Percentiles rank a stretch among this genome's conserved stretches.
Conservation (phyloP, 345 rosid genomes). For the Syzygium oleosum region DNA sequence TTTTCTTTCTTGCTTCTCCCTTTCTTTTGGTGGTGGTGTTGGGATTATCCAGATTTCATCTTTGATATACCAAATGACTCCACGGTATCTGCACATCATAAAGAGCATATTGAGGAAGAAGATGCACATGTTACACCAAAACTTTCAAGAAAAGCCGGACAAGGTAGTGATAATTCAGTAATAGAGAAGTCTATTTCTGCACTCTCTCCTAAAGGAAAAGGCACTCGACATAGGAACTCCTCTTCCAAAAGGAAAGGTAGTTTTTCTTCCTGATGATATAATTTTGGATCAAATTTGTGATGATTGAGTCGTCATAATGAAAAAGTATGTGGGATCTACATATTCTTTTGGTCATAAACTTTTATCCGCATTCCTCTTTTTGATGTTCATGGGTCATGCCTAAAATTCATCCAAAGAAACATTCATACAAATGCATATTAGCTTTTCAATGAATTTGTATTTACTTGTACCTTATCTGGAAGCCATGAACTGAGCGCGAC, state of each 20-base stretch:
- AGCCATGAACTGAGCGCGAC: neutral
- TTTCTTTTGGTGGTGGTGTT: neutral
- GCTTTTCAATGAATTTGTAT: neutral
- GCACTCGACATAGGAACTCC: neutral
- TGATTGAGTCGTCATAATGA: neutral
- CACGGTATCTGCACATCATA: constrained; percentile 6
- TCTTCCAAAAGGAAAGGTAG: constrained; percentile 30
- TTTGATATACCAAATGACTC: constrained; percentile 6
- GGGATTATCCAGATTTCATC: neutral
- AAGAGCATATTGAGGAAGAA: constrained; percentile 13
- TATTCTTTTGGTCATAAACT: neutral
- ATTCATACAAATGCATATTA: neutral
- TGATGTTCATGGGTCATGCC: neutral
- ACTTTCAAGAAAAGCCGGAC: neutral
- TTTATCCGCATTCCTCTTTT: neutral
- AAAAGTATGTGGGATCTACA: neutral
- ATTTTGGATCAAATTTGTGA: neutral
- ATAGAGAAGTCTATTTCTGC: constrained; percentile 9
- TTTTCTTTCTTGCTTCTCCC: neutral
- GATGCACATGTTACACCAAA: constrained; percentile 2
- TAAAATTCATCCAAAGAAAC: neutral
- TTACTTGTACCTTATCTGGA: neutral
- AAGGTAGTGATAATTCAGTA: neutral
- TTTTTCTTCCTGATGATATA: neutral
- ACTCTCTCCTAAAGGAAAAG: constrained; percentile 3